phyloP scores from a whole-genome alignment of 257 asterid genomes.

The Penstemon eatonii region DNA sequence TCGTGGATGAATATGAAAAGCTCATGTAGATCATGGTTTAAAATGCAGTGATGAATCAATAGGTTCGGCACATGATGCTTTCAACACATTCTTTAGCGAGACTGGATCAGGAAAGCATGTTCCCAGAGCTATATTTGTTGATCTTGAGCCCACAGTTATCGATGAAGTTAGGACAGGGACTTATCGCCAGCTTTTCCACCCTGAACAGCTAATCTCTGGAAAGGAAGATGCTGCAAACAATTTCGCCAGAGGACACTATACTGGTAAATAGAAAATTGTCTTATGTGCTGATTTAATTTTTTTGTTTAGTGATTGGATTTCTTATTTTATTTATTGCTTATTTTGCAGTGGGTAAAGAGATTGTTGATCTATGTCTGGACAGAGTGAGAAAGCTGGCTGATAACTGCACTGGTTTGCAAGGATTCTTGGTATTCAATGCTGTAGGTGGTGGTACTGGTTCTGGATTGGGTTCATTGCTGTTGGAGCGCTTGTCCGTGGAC shows the following conservation, averaged over 20 bases:
- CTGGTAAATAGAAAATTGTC: conserved; percentile 42
- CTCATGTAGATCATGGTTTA: background rate
- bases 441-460: conserved; percentile 98
- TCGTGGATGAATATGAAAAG: conserved; percentile 8
- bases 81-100: conserved; percentile 90
- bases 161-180: conserved; percentile 81
- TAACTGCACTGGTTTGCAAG: conserved; percentile 93
- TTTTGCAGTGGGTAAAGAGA: conserved; percentile 79
- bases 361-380: conserved; percentile 81
- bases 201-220: conserved; percentile 92
- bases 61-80: conserved; percentile 79
- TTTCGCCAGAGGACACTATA: conserved; percentile 87
- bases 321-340: conserved; percentile 6
- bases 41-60: conserved; percentile 66
- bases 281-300: background rate
- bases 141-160: conserved; percentile 89
- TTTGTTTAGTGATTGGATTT: conserved; percentile 1
- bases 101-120: conserved; percentile 93
- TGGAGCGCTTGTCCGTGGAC: conserved; percentile 84
- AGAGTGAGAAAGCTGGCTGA: conserved; percentile 91
- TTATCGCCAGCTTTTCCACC: conserved; percentile 94
- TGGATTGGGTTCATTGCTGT: conserved; percentile 80
- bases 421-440: conserved; percentile 81
- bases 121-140: conserved; percentile 86
- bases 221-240: conserved; percentile 97